Evolutionary conservation across 768 basidiomycete species (phyloP), one percentile per base, ranked within the genome.

Genomic region (Amanita thiersii): DNA sequence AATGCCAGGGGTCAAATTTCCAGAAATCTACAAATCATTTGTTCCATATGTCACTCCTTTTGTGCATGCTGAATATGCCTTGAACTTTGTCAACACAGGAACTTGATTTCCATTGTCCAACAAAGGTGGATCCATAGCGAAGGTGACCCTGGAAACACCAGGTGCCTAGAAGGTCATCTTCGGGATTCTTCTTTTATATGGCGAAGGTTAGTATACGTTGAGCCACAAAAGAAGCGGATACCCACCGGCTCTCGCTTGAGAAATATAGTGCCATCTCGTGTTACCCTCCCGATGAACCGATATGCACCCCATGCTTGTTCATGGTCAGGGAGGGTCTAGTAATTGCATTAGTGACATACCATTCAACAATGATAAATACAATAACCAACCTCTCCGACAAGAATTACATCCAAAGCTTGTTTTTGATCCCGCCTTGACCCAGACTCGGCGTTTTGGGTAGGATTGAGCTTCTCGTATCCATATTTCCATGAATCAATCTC

Each of bases 251-350:
- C 68, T 54, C 82, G 70, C 55, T 70, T 72, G 55, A 86, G 61
- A 36, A 66, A 63, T 47, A 87, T 70, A 50, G 66, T 57, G 12
- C 83, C 84, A 53, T 82, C 75, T 28, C 63, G 62, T 24, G 72
- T 63, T 33, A 84, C 66, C 18, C 73, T 63, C 37, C 85, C 85
- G 8, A 65, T 62, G 52, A 79, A 76, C 44, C 56, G 68, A 56
- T 73, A 84, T 8, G 75, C 73, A 3, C 77, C 80, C 81, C 85
- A 87, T 5, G 78, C 77, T 28, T 64, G 61, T 45, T 77, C 76
- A 41, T 77, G 73, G 35, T 67, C 65, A 35, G 51, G 58, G 33
- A 69, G 60, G 1, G 79, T 81, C 79, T 81, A 20, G 38, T 21
- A 35, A 2, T 7, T 24, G 46, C 21, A 39, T 50, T 33, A 54